Evolutionary conservation across 2,329 filamentous ascomycete genomes (phyloP).

Genomic region (Aotearoamyces nothofagi): DNA sequence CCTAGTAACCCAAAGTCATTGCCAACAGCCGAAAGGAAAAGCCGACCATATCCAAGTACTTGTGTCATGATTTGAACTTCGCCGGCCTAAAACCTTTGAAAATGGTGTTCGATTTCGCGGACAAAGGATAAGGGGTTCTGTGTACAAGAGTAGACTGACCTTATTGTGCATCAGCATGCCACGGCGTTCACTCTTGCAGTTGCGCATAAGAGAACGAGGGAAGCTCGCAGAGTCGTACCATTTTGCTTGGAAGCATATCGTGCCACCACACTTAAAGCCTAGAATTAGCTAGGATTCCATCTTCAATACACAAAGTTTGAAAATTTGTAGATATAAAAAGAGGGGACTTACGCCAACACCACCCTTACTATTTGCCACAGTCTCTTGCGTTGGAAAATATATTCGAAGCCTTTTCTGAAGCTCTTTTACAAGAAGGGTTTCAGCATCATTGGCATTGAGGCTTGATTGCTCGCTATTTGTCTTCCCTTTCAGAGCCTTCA

Average conservation of each 20-base stretch:
- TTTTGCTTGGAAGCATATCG: constrained; percentile 61
- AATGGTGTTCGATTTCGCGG: too few species aligned
- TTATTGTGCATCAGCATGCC: constrained; percentile 86
- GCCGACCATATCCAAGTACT: too few species aligned
- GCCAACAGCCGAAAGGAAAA: too few species aligned
- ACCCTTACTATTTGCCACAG: constrained; percentile 49
- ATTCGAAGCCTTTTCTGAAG: constrained; percentile 44
- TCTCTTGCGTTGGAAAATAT: constrained; percentile 67
- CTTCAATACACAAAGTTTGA: too few species aligned
- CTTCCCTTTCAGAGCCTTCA: constrained; percentile 9
- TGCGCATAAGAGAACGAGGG: constrained; percentile 54
- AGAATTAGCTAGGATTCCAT: too few species aligned
- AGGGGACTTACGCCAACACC: constrained; percentile 40
- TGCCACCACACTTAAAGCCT: constrained; percentile 51
- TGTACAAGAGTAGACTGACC: too few species aligned
- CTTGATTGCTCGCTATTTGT: too few species aligned
- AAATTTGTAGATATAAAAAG: too few species aligned
- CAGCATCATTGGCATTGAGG: constrained; percentile 5
- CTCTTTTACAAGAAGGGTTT: constrained; percentile 11
- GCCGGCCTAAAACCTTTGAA: too few species aligned
- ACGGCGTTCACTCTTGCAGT: constrained; percentile 55
- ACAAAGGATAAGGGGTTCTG: too few species aligned
- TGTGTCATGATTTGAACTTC: too few species aligned
- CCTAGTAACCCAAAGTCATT: too few species aligned
- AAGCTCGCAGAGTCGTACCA: constrained; percentile 61